These are phyloP conservation scores for Rhodotorula glutinis DNA, from an alignment of 1,284 basidiomycete genomes.

Conservation along the genomic window DNA sequence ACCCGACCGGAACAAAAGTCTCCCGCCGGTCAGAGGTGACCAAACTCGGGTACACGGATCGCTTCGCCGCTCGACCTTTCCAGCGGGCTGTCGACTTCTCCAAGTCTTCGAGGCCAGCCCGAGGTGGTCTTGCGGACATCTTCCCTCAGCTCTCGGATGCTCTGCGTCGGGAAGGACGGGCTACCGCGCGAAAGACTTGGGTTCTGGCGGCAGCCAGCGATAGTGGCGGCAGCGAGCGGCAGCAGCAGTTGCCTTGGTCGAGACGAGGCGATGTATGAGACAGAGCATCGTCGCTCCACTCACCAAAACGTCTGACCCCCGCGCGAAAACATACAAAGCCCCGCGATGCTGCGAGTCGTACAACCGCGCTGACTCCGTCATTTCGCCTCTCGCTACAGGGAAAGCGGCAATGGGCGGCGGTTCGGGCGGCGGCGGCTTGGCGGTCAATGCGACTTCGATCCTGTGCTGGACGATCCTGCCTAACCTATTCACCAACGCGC, in stretches of 20 bases:
- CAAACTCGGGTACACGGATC: constrained; percentile 16
- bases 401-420: constrained; percentile 1
- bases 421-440: constrained; percentile 8
- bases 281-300: constrained; percentile 27
- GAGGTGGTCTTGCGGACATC: constrained; percentile 12
- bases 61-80: constrained; percentile 1
- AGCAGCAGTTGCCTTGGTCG: no score
- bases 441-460: constrained; percentile 28
- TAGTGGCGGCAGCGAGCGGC: no score
- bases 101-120: constrained; percentile 10
- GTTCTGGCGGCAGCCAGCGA: no score
- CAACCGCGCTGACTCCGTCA: not conserved
- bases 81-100: constrained; percentile 16
- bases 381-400: not conserved
- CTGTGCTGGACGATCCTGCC: constrained; percentile 34
- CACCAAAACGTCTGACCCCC: constrained; percentile 33
- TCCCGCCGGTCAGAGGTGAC: constrained; percentile 13
- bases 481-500: constrained; percentile 18
- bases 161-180: no score
- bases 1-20: constrained; percentile 11
- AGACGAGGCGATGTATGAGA: constrained; percentile 12
- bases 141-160: not conserved
- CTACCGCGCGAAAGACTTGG: no score
- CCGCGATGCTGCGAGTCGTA: not conserved
- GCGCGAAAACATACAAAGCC: not conserved